Conservation (phyloP, 2,329 filamentous ascomycete species). For the Hypomyces perniciosus region DNA sequence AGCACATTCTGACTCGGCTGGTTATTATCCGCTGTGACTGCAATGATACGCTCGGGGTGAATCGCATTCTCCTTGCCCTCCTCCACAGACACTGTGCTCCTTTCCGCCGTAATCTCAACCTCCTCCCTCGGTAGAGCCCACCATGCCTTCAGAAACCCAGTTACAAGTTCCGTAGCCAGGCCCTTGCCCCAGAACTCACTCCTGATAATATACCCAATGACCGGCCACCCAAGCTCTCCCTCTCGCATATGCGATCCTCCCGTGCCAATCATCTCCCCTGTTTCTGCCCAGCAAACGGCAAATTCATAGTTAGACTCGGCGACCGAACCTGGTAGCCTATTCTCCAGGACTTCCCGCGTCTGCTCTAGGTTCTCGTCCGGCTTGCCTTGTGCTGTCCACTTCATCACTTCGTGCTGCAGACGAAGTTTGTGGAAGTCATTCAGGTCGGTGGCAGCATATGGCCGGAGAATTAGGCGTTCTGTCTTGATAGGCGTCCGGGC, state of each 20-base stretch:
- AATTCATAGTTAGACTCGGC: conserved; percentile 51
- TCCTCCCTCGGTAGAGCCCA: conserved; percentile 43
- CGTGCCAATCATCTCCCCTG: conserved; percentile 46
- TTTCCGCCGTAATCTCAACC: conserved; percentile 38
- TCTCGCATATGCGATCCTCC: conserved; percentile 36
- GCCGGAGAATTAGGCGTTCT: conserved; percentile 49
- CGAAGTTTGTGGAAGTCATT: conserved; percentile 47
- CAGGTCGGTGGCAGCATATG: conserved; percentile 44
- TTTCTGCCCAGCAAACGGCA: conserved; percentile 41
- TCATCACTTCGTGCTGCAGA: conserved; percentile 56
- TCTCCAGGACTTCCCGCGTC: conserved; percentile 35
- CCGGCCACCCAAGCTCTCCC: conserved; percentile 47
- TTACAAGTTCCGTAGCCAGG: conserved; percentile 51
- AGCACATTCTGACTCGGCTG: conserved; percentile 50
- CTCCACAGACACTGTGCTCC: conserved; percentile 26
- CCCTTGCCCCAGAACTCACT: conserved; percentile 50
- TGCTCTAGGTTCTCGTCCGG: conserved; percentile 39
- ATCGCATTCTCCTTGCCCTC: conserved; percentile 22
- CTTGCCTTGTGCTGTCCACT: conserved; percentile 41
- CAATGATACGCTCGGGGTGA: conserved; percentile 35
- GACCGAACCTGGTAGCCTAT: conserved; percentile 36
- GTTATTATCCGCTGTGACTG: conserved; percentile 45
- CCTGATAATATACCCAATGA: conserved; percentile 52
- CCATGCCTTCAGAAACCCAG: conserved; percentile 41
- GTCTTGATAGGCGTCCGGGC: conserved; percentile 40